Evolutionary conservation across 2,329 filamentous ascomycete genomes (phyloP).

Genomic region (Teratosphaeria epicoccoides): DNA sequence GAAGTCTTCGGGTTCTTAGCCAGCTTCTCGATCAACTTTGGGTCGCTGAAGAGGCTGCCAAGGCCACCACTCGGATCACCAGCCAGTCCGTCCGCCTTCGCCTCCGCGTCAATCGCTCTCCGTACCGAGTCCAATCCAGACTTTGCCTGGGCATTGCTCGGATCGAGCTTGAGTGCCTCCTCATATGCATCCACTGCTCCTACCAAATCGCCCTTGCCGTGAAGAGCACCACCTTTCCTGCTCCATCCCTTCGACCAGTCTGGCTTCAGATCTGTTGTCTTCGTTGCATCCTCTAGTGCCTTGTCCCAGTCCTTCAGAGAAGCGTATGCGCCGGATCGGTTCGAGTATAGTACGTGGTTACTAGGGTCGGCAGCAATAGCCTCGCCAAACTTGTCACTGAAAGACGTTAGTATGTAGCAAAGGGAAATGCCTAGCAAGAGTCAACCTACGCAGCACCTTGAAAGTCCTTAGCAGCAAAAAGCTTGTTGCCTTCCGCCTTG

Average conservation of each 20-base stretch:
- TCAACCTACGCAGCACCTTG: constrained; percentile 77
- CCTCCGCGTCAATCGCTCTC: constrained; percentile 75
- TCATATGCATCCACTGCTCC: constrained; percentile 84
- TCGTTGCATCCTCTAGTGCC: constrained; percentile 80
- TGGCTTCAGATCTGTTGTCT: constrained; percentile 88
- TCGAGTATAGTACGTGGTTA: constrained; percentile 97
- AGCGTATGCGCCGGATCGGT: constrained; percentile 77
- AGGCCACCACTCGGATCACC: constrained; percentile 64
- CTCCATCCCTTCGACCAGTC: constrained; percentile 98
- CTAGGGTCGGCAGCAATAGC: constrained; percentile 77
- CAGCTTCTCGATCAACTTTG: constrained; percentile 79
- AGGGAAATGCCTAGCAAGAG: neutral
- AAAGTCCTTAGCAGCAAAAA: constrained; percentile 96
- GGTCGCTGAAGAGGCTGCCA: constrained; percentile 91
- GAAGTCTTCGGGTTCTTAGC: constrained; percentile 91
- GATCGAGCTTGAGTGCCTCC: constrained; percentile 85
- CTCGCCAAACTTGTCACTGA: constrained; percentile 83
- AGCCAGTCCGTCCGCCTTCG: constrained; percentile 45
- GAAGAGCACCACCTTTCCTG: constrained; percentile 81
- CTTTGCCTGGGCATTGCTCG: constrained; percentile 85
- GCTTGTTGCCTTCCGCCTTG: constrained; percentile 92
- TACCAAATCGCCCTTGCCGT: constrained; percentile 76
- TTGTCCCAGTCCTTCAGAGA: constrained; percentile 81
- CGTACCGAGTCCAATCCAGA: constrained; percentile 74
- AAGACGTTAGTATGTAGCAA: neutral